Evolutionary conservation across 306 rosid species (phyloP).

Genomic region (Senna tora): DNA sequence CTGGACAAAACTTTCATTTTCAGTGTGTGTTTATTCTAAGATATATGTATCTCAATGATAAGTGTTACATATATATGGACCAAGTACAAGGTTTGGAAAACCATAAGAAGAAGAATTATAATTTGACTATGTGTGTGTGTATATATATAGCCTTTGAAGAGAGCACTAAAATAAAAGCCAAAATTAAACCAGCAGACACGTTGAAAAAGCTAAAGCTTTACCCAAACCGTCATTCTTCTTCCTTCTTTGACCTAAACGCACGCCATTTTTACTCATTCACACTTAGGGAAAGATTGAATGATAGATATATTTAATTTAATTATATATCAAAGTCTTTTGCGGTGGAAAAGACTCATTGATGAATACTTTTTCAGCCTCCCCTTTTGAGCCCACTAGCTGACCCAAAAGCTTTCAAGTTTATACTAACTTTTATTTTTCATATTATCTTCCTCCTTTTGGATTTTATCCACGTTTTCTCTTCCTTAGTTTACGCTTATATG

Average conservation of each 20-base stretch:
- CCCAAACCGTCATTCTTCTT: constrained; percentile 27
- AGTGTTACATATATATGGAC: background rate
- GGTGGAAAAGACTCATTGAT: constrained; percentile 41
- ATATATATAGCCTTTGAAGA: constrained; percentile 8
- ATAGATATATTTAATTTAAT: too few relatives aligned
- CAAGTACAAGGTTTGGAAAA: constrained; percentile 43
- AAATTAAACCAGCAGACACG: constrained; percentile 42
- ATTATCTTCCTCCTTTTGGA: constrained; percentile 17
- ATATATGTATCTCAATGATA: background rate
- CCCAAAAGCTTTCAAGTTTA: constrained; percentile 44
- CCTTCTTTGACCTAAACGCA: constrained; percentile 45
- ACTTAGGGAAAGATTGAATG: background rate
- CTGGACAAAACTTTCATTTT: constrained; percentile 42
- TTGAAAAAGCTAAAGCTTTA: constrained; percentile 12
- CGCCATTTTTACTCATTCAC: constrained; percentile 39
- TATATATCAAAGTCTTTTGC: background rate
- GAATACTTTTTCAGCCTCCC: constrained; percentile 34
- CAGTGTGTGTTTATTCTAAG: constrained; percentile 21
- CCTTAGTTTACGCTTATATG: background rate
- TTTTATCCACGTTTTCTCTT: constrained; percentile 41
- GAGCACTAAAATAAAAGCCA: background rate
- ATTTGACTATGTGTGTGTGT: constrained; percentile 33
- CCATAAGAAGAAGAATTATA: constrained; percentile 39
- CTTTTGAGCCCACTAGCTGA: constrained; percentile 38
- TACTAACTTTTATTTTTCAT: background rate